Evolutionary conservation across 352 stramenopile species (phyloP).

Genomic region (Phytophthora meadii): DNA sequence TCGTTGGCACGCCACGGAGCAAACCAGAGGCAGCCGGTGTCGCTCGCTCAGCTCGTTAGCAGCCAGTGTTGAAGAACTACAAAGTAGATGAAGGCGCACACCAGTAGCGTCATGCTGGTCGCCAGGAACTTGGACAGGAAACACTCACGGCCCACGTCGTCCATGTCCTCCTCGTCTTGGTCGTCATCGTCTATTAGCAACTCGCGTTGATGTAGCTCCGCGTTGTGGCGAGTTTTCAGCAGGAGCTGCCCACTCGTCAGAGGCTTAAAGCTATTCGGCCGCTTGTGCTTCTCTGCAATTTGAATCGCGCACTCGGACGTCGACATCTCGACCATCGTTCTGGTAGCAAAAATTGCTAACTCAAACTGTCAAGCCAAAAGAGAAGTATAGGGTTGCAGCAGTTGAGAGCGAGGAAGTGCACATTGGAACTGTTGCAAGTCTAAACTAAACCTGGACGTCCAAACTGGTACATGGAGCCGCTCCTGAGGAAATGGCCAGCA

Average conservation of each 20-base stretch:
- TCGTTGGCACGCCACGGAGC: slow-evolving; percentile 11
- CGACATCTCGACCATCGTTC: slow-evolving; percentile 18
- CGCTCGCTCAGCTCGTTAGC: slow-evolving; percentile 8
- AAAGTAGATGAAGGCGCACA: slow-evolving; percentile 62
- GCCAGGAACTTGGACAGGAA: slow-evolving; percentile 59
- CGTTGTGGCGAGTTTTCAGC: slow-evolving; percentile 21
- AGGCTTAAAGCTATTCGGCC: slow-evolving; percentile 19
- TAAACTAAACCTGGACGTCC: background rate
- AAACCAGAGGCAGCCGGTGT: background rate
- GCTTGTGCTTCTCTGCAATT: slow-evolving; percentile 17
- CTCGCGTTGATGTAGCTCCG: slow-evolving; percentile 4
- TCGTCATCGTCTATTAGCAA: slow-evolving; percentile 20
- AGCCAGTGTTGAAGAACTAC: slow-evolving; percentile 31
- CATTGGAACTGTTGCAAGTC: background rate
- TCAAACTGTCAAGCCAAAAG: slow-evolving; percentile 1
- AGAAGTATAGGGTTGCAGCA: background rate
- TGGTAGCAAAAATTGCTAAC: background rate
- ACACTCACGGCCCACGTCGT: slow-evolving; percentile 43
- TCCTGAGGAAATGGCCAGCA: background rate
- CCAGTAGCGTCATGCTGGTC: slow-evolving; percentile 35
- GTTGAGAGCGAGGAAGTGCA: background rate
- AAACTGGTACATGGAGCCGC: background rate
- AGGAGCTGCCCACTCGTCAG: slow-evolving; percentile 35
- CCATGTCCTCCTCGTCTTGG: slow-evolving; percentile 11
- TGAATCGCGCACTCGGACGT: slow-evolving; percentile 22